Evolutionary conservation across 805 yeast genomes (phyloP).

Genomic region (Starmerella floricola): DNA sequence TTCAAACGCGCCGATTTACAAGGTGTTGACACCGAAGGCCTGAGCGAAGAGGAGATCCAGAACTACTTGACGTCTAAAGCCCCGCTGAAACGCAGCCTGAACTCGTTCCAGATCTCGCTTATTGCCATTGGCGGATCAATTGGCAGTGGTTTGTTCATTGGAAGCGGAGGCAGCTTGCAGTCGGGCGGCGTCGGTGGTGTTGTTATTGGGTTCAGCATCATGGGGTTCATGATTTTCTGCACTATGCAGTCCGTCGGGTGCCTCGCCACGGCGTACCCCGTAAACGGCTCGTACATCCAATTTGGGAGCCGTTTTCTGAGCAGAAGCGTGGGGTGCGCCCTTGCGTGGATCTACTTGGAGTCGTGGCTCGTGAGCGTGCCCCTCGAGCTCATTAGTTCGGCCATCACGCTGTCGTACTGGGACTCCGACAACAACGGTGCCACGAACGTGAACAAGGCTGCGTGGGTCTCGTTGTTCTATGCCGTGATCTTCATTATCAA

Average conservation of each 20-base stretch:
- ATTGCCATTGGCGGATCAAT: slow-evolving; percentile 63
- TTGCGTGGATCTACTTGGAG: slow-evolving; percentile 57
- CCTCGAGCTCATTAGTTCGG: slow-evolving; percentile 40
- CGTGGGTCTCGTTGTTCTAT: slow-evolving; percentile 46
- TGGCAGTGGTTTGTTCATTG: slow-evolving; percentile 64
- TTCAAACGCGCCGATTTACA: slow-evolving; percentile 34
- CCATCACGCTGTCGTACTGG: slow-evolving; percentile 44
- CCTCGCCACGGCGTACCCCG: slow-evolving; percentile 54
- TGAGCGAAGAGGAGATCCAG: slow-evolving; percentile 26
- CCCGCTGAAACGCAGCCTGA: slow-evolving; percentile 29
- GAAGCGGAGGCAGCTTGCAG: slow-evolving; percentile 46
- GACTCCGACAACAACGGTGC: slow-evolving; percentile 32
- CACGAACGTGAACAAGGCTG: slow-evolving; percentile 39
- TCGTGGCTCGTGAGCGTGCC: slow-evolving; percentile 56
- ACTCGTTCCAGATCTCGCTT: slow-evolving; percentile 34
- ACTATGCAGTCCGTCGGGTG: slow-evolving; percentile 57
- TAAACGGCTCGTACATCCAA: slow-evolving; percentile 46
- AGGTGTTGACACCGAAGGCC: slow-evolving; percentile 28
- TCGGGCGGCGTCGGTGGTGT: slow-evolving; percentile 49
- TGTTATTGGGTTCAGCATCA: slow-evolving; percentile 44
- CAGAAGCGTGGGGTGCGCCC: slow-evolving; percentile 56
- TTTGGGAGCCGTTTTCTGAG: slow-evolving; percentile 52
- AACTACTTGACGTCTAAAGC: slow-evolving; percentile 10
- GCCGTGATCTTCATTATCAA: slow-evolving; percentile 38
- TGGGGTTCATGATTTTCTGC: slow-evolving; percentile 52